Percentiles rank a stretch among this genome's conserved stretches.
phyloP scores from a whole-genome alignment of 177 flowering plant species.

The Tripterygium wilfordii region DNA sequence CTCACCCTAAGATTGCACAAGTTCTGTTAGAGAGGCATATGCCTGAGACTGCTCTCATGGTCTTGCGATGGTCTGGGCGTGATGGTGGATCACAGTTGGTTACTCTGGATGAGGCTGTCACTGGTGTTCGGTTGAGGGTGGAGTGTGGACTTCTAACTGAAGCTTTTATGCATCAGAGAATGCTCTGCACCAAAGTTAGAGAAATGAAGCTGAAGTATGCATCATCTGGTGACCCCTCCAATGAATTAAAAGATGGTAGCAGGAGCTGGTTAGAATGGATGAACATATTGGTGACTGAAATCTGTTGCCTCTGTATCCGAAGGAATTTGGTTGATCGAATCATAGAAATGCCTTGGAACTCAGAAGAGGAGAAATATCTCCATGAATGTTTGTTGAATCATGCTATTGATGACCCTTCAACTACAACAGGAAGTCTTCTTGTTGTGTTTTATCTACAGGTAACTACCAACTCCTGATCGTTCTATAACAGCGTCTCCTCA shows the following conservation, averaged over 20 bases:
- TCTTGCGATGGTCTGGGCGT: constrained; percentile 81
- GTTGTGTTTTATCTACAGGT: constrained; percentile 96
- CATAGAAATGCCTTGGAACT: constrained; percentile 93
- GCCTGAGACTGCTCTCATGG: constrained; percentile 91
- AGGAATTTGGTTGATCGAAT: constrained; percentile 77
- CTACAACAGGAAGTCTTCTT: constrained; percentile 74
- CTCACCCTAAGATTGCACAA: constrained; percentile 91
- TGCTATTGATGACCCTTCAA: constrained; percentile 56
- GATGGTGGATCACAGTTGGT: constrained; percentile 55
- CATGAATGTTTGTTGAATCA: constrained; percentile 74
- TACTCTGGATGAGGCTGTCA: constrained; percentile 76
- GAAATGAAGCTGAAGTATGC: constrained; percentile 44
- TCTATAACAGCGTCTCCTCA: too few species aligned
- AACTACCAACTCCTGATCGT: constrained; percentile 3
- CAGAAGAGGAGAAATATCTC: constrained; percentile 80
- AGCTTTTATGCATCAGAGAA: constrained; percentile 86
- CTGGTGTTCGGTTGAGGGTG: constrained; percentile 79
- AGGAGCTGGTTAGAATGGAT: constrained; percentile 51
- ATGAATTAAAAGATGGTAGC: constrained; percentile 20
- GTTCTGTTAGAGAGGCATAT: constrained; percentile 74
- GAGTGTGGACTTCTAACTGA: constrained; percentile 94
- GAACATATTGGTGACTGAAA: constrained; percentile 77
- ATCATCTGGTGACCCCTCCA: constrained; percentile 15
- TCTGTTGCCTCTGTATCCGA: constrained; percentile 81
- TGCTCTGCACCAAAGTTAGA: constrained; percentile 52